A percentile compares a stretch with the other conserved stretches of the same genome.
phyloP scores from a whole-genome alignment of 306 rosid genomes.

The Vicia villosa region DNA sequence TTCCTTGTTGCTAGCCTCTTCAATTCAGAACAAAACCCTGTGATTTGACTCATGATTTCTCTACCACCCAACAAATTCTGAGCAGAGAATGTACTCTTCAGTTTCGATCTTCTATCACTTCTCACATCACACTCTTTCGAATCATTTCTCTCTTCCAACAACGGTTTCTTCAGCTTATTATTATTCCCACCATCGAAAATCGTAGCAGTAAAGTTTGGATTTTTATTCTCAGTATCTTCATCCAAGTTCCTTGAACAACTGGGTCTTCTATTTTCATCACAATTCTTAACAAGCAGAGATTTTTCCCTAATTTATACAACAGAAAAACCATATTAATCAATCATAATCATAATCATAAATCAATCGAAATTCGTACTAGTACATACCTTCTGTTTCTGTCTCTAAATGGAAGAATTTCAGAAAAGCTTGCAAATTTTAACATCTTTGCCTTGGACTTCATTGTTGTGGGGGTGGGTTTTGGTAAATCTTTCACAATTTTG shows the following conservation, averaged over 20 bases:
- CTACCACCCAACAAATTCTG: constrained; percentile 51
- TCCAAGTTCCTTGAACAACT: constrained; percentile 26
- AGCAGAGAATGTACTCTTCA: constrained; percentile 54
- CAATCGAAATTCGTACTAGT: neutral
- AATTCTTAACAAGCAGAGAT: constrained; percentile 32
- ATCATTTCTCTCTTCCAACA: constrained; percentile 19
- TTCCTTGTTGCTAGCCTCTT: constrained; percentile 52
- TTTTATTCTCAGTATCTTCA: constrained; percentile 50
- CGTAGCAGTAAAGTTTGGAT: constrained; percentile 48
- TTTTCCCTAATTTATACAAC: constrained; percentile 33
- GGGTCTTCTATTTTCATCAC: constrained; percentile 27
- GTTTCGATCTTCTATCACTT: constrained; percentile 29
- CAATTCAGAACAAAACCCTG: constrained; percentile 47
- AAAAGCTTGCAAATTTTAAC: constrained; percentile 43
- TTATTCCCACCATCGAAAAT: constrained; percentile 20
- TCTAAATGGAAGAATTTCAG: constrained; percentile 51
- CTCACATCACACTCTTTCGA: constrained; percentile 29
- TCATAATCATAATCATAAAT: neutral
- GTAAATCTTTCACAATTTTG: constrained; percentile 47
- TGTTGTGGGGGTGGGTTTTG: neutral
- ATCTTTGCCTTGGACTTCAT: constrained; percentile 46
- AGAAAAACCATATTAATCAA: neutral
- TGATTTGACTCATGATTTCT: constrained; percentile 56
- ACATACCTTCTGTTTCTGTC: constrained; percentile 46
- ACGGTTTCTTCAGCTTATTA: constrained; percentile 36